phyloP scores from a whole-genome alignment of 78 protist genomes.

The Speleostelium caveatum region DNA sequence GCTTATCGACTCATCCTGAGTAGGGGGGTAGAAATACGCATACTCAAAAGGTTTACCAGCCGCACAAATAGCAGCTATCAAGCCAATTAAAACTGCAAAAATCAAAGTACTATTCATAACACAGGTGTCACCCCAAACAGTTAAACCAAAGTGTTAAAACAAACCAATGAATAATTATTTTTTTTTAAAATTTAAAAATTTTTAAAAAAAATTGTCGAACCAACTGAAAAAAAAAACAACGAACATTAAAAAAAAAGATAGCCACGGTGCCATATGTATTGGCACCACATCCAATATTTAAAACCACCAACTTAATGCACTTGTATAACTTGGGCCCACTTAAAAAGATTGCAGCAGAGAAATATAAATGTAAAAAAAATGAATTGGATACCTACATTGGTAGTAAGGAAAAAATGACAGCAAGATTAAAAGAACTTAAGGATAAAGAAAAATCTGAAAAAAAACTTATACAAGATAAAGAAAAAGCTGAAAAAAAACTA shows the following conservation, averaged over 20 bases:
- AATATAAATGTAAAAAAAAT: background rate
- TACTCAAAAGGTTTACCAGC: background rate
- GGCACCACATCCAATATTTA: no score
- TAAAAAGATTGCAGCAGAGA: background rate
- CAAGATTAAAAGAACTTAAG: background rate
- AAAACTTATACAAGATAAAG: background rate
- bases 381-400: background rate
- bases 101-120: background rate
- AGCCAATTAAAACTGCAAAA: background rate
- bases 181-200: no score
- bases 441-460: background rate
- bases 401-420: background rate
- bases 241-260: no score
- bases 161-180: no score
- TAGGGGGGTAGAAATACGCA: slow-evolving; percentile 35
- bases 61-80: background rate
- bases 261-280: no score
- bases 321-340: background rate
- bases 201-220: no score
- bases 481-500: background rate
- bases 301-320: no score
- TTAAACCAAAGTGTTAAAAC: no score
- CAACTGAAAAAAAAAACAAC: no score
- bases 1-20: background rate
- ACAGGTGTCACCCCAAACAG: no score